phyloP scores from a whole-genome alignment of 2,329 filamentous ascomycete genomes.

The Penicillium sp. region DNA sequence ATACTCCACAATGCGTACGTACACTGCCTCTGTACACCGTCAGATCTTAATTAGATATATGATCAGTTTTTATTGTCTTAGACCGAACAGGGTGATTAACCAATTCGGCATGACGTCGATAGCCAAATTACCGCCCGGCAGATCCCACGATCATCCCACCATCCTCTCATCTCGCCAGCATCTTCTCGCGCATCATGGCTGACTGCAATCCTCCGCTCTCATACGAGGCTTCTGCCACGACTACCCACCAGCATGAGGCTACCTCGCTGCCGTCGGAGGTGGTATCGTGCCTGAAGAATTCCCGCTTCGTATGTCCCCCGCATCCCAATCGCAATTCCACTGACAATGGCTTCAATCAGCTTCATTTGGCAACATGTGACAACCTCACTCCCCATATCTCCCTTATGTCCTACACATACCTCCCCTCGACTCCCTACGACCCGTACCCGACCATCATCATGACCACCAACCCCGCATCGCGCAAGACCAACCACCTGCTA shows the following conservation, averaged over 20 bases:
- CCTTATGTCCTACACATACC: conserved; percentile 98
- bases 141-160: conserved; percentile 15
- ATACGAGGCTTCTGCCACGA: conserved; percentile 68
- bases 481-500: conserved; percentile 69
- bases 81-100: neutral
- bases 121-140: conserved; percentile 14
- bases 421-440: conserved; percentile 68
- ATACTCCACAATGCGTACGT: no score
- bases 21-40: no score
- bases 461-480: conserved; percentile 73
- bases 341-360: conserved; percentile 48
- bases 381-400: conserved; percentile 83
- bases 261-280: conserved; percentile 75
- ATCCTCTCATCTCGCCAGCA: conserved; percentile 8
- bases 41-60: no score
- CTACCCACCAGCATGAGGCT: conserved; percentile 65
- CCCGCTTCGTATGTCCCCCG: conserved; percentile 68
- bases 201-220: conserved; percentile 61
- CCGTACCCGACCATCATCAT: conserved; percentile 81
- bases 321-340: conserved; percentile 1
- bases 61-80: no score
- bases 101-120: conserved; percentile 16
- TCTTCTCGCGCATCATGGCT: conserved; percentile 32
- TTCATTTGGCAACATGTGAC: conserved; percentile 88
- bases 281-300: conserved; percentile 84